These are phyloP conservation scores for Bipolaris victoriae DNA, from an alignment of 2,329 filamentous ascomycete species.

Conservation along the genomic window DNA sequence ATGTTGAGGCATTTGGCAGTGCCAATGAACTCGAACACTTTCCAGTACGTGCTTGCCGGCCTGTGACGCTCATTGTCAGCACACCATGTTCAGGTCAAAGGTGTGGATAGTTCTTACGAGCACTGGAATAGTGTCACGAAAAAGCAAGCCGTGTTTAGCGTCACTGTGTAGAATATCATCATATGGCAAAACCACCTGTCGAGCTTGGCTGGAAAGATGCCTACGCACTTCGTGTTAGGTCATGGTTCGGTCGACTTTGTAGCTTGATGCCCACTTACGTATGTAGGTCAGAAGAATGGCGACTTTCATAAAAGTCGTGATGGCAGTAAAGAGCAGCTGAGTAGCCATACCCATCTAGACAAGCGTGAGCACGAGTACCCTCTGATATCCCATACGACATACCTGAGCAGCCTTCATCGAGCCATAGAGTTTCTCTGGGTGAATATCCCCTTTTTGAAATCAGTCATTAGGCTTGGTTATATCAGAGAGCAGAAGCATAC, in stretches of 20 bases:
- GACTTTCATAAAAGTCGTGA: conserved; percentile 36
- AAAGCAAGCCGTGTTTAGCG: conserved; percentile 28
- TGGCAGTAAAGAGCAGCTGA: conserved; percentile 33
- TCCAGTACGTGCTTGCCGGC: conserved; percentile 32
- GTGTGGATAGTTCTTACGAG: conserved; percentile 10
- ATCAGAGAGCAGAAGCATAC: conserved; percentile 13
- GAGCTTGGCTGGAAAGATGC: conserved; percentile 34
- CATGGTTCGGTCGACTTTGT: fast-evolving
- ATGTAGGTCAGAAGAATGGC: conserved; percentile 33
- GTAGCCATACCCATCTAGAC: conserved; percentile 31
- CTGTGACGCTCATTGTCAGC: conserved; percentile 9
- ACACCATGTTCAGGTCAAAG: neutral
- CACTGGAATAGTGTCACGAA: conserved; percentile 40
- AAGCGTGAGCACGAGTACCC: conserved; percentile 1
- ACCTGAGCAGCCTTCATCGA: conserved; percentile 30
- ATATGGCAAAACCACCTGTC: conserved; percentile 40
- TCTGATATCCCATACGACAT: neutral
- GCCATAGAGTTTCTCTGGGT: conserved; percentile 18
- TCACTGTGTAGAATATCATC: conserved; percentile 32
- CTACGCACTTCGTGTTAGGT: conserved; percentile 1
- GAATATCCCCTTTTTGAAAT: conserved; percentile 28
- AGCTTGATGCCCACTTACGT: conserved; percentile 11
- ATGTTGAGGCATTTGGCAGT: conserved; percentile 33
- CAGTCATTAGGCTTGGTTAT: neutral
- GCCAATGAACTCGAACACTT: conserved; percentile 32